Evolutionary conservation across 768 basidiomycete species (phyloP).

Genomic region (Pholiota conissans): DNA sequence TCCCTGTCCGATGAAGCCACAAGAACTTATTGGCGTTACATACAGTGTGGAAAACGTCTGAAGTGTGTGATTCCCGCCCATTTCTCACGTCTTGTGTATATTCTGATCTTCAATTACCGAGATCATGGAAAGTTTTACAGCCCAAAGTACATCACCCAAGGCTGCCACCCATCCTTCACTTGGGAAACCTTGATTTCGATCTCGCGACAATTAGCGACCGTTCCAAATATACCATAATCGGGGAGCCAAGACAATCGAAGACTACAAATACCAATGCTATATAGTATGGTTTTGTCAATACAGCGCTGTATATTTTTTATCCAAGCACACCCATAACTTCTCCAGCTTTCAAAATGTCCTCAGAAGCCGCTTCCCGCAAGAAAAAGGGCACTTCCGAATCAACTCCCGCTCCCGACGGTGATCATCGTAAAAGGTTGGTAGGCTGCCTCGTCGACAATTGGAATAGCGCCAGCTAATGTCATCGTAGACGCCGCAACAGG

Average conservation of each 20-base stretch:
- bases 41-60: conserved; percentile 8
- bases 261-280: conserved; percentile 27
- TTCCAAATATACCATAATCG: conserved; percentile 5
- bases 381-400: conserved; percentile 27
- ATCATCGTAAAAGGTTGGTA: conserved; percentile 24
- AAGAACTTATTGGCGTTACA: conserved; percentile 1
- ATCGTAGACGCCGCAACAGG: conserved; percentile 57
- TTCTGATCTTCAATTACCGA: conserved; percentile 12
- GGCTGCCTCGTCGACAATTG: not conserved
- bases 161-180: conserved; percentile 1
- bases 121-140: conserved; percentile 8
- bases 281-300: not conserved
- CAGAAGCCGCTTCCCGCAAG: conserved; percentile 27
- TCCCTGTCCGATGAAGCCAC: not conserved
- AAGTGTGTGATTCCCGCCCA: conserved; percentile 5
- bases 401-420: conserved; percentile 29
- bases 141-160: conserved; percentile 4
- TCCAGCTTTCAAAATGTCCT: conserved; percentile 22
- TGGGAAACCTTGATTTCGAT: conserved; percentile 13
- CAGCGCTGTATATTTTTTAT: not conserved
- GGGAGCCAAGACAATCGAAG: conserved; percentile 13
- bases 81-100: conserved; percentile 11
- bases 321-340: not conserved
- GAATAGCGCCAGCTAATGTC: conserved; percentile 2
- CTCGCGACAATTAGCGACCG: conserved; percentile 1